These are phyloP conservation scores for Teratosphaeria viscida DNA, from an alignment of 2,329 filamentous ascomycete genomes.

Conservation along the genomic window DNA sequence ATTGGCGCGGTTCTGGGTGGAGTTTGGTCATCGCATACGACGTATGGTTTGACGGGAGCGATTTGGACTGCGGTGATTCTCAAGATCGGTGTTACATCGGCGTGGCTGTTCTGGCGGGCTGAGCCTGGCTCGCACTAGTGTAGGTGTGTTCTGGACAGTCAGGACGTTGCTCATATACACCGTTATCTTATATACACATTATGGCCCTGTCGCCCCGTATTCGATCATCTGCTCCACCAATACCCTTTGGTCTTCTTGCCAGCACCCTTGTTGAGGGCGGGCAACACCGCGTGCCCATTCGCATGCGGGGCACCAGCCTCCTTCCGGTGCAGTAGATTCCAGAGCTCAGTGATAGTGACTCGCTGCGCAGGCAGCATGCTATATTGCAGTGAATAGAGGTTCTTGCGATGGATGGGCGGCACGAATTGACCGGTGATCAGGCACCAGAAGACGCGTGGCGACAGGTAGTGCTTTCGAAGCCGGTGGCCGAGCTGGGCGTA, in stretches of 20 bases:
- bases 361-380: slow-evolving; percentile 85
- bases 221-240: slow-evolving; percentile 21
- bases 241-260: slow-evolving; percentile 10
- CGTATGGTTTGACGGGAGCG: slow-evolving; percentile 41
- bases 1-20: slow-evolving; percentile 46
- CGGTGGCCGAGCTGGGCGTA: slow-evolving; percentile 92
- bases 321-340: slow-evolving; percentile 36
- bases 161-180: slow-evolving; percentile 29
- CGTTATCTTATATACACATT: background rate
- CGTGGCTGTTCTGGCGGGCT: slow-evolving; percentile 33
- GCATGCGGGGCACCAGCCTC: slow-evolving; percentile 7
- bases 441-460: slow-evolving; percentile 75
- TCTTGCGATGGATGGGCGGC: slow-evolving; percentile 82
- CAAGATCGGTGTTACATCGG: slow-evolving; percentile 29
- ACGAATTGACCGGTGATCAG: slow-evolving; percentile 86
- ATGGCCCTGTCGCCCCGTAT: background rate
- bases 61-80: slow-evolving; percentile 37
- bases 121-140: slow-evolving; percentile 15
- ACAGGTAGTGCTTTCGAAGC: slow-evolving; percentile 90
- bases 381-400: slow-evolving; percentile 92
- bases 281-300: slow-evolving; percentile 15
- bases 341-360: slow-evolving; percentile 74
- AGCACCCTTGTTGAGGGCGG: slow-evolving; percentile 7
- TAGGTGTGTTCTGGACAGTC: slow-evolving; percentile 29
- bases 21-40: slow-evolving; percentile 43